phyloP scores from a whole-genome alignment of 2,329 filamentous ascomycete genomes.

The Hymenoscyphus fructigenus region DNA sequence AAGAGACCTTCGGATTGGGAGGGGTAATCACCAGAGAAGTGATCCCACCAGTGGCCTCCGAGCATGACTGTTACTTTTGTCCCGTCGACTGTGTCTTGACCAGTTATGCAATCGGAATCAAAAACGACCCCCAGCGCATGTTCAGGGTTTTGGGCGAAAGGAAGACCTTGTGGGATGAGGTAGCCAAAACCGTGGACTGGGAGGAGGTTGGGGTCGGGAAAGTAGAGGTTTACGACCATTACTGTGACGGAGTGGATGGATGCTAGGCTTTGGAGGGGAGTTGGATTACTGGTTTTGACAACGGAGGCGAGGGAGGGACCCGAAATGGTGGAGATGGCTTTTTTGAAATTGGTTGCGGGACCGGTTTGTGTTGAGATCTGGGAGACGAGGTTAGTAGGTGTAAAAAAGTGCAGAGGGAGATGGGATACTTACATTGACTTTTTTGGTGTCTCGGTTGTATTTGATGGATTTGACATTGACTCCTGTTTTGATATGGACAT shows the following conservation, averaged over 20 bases:
- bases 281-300: conserved; percentile 4
- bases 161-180: conserved; percentile 75
- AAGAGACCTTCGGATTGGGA: conserved; percentile 62
- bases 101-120: conserved; percentile 56
- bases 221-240: conserved; percentile 92
- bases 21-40: conserved; percentile 55
- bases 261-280: conserved; percentile 48
- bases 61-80: conserved; percentile 94
- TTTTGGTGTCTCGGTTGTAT: conserved; percentile 39
- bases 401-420: conserved; percentile 1
- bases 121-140: conserved; percentile 89
- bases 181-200: conserved; percentile 79
- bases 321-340: conserved; percentile 63
- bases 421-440: conserved; percentile 44
- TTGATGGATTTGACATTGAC: conserved; percentile 49
- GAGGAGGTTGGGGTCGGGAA: conserved; percentile 61
- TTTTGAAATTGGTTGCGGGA: conserved; percentile 44
- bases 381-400: conserved; percentile 27
- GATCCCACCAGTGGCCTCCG: conserved; percentile 89
- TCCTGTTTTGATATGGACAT: conserved; percentile 58
- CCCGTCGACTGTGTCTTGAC: conserved; percentile 56
- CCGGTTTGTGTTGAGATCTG: conserved; percentile 36
- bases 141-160: conserved; percentile 74
- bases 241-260: conserved; percentile 71
- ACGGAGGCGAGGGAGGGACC: conserved; percentile 26